These are phyloP conservation scores for Daedalea quercina DNA, from an alignment of 768 basidiomycete genomes.

Conservation along the genomic window DNA sequence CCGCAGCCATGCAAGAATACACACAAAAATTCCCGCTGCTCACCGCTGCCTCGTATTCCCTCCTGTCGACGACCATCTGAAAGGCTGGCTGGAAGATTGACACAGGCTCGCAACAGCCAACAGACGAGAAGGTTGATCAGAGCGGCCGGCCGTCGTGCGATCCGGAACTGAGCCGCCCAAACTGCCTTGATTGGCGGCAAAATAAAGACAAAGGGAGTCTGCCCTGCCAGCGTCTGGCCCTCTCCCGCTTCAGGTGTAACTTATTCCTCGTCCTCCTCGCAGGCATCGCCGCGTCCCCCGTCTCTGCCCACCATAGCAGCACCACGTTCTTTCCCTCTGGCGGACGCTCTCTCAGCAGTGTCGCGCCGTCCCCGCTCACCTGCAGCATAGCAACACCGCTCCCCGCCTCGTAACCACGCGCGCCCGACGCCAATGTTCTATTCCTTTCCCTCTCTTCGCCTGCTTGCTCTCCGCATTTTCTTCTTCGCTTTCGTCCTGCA, in stretches of 20 bases:
- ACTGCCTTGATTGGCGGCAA: background rate
- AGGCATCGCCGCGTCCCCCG: slow-evolving; percentile 2
- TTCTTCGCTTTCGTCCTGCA: slow-evolving; percentile 23
- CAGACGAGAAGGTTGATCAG: background rate
- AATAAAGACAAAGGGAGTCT: slow-evolving; percentile 5
- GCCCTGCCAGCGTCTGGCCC: background rate
- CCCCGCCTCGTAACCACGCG: slow-evolving; percentile 19
- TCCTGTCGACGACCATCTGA: no score
- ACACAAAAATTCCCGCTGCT: no score
- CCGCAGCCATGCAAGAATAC: no score
- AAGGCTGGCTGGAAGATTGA: no score
- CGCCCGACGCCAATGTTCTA: slow-evolving; percentile 2
- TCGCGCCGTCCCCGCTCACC: slow-evolving; percentile 27
- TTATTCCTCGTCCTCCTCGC: slow-evolving; percentile 10
- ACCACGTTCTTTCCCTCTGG: slow-evolving; percentile 37
- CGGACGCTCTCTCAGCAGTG: slow-evolving; percentile 16
- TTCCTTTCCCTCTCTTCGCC: slow-evolving; percentile 6
- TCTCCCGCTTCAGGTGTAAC: slow-evolving; percentile 9
- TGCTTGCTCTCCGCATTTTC: slow-evolving; percentile 4
- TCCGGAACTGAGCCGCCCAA: background rate
- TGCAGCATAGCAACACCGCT: slow-evolving; percentile 24
- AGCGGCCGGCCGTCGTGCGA: background rate
- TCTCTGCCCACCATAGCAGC: slow-evolving; percentile 21
- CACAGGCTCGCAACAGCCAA: no score
- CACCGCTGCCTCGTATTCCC: no score